Base-by-base conservation (phyloP, 2,329 filamentous ascomycete genomes). In the Nemania sp. region DNA sequence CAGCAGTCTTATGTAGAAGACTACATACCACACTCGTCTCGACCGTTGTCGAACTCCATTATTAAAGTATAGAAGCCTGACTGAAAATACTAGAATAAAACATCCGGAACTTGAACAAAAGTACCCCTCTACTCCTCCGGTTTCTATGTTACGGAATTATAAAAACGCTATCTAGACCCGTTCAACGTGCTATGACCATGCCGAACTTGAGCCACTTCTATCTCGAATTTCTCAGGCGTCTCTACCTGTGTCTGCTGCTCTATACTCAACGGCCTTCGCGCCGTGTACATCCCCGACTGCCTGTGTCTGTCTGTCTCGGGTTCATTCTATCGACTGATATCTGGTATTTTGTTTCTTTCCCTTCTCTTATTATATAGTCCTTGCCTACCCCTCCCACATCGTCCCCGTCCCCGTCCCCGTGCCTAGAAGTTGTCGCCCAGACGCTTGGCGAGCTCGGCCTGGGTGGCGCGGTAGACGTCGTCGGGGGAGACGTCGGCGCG, bases 401-500 rank as follows among this genome's bases (percentile, higher is more conserved):
- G n/a, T 35, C 56, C 20, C 34, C 18, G 34, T 47, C n/a, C 40
- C 51, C 25, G 3, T 51, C 13, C 12, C 29, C n/a, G 13, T 2
- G 25, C 46, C 46, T 35, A n/a, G 13, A 82, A 75, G 29, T 74
- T 70, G 58, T 77, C 71, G 39, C 83, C 82, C 47, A 88, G 73
- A 59, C 77, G 78, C 69, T 79, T 75, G 48, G 72, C 74, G 49
- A 89, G 75, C 70, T 79, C 77, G 70, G 76, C 76, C 71, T 79
- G 76, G 1, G 85, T 88, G 54, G 77, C 79, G 66, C 74, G 73
- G 70, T 83, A 87, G 50, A 89, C 86, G 29, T 74, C 82, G 29
- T 91, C 87, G 2, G 91, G 88, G 7, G 78, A 71, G 45, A 85
- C 83, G 25, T 87, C 89, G 32, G 93, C 91, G 69, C 88, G 82